Percentiles rank a stretch among this genome's conserved stretches.
Evolutionary conservation across 441 rosid species (phyloP).

Genomic region (Adansonia grandidieri): DNA sequence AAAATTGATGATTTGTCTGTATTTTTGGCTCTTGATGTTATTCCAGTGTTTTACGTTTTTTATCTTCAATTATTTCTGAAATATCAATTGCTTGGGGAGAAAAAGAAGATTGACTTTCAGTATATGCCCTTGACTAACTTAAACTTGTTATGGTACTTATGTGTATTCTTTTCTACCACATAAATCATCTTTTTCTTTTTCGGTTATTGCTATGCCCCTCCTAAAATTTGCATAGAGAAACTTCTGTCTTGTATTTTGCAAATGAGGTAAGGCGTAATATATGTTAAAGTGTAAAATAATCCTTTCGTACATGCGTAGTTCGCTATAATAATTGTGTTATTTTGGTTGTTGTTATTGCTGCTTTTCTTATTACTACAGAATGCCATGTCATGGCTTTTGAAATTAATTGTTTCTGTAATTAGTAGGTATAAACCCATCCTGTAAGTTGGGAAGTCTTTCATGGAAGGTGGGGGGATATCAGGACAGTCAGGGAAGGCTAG

Average conservation of each 20-base stretch:
- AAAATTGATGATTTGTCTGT: neutral
- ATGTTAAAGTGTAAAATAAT: neutral
- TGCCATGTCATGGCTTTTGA: neutral
- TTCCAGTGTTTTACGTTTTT: conserved; percentile 18
- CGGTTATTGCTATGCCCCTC: neutral
- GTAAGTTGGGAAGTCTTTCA: neutral
- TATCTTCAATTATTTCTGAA: neutral
- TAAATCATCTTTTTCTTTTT: neutral
- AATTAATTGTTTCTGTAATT: neutral
- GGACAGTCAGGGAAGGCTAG: neutral
- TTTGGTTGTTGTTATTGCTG: neutral
- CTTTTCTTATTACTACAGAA: neutral
- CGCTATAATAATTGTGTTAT: neutral
- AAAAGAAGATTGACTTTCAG: neutral
- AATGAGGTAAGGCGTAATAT: neutral
- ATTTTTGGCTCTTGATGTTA: conserved; percentile 1
- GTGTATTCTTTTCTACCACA: too few species aligned
- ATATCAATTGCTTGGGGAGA: neutral
- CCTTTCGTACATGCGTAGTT: neutral
- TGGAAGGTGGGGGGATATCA: neutral
- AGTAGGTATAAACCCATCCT: neutral
- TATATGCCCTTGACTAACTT: neutral
- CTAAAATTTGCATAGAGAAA: neutral
- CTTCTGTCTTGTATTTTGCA: neutral
- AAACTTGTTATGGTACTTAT: neutral